phyloP scores from a whole-genome alignment of 2,329 filamentous ascomycete genomes.

The Alternaria ethzedia region DNA sequence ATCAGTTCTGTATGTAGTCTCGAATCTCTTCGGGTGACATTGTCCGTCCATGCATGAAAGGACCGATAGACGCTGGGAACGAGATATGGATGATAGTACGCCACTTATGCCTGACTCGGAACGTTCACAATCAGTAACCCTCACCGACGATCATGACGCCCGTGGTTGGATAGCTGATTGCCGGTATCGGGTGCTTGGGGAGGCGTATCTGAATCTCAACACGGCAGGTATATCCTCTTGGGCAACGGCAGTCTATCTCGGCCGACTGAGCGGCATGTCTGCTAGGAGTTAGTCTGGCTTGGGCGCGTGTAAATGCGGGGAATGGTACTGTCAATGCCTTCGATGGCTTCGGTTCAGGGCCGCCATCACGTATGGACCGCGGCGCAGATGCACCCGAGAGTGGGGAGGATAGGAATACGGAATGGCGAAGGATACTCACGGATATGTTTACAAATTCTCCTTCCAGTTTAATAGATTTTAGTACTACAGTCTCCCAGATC shows the following conservation, averaged over 20 bases:
- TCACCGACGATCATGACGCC: constrained; percentile 8
- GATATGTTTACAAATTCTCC: background rate
- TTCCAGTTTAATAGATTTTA: background rate
- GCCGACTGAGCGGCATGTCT: constrained; percentile 6
- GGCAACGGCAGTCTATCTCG: constrained; percentile 1
- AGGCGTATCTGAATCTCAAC: constrained; percentile 7
- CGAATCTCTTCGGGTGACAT: constrained; percentile 15
- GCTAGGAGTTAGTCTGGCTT: constrained; percentile 4
- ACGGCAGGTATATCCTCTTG: constrained; percentile 6
- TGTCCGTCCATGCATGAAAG: constrained; percentile 10
- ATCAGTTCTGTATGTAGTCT: background rate
- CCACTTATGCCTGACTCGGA: constrained; percentile 20
- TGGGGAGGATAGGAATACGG: constrained; percentile 25
- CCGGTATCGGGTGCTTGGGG: constrained; percentile 18
- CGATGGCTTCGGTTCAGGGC: constrained; percentile 3
- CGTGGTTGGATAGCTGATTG: constrained; percentile 7
- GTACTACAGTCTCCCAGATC: background rate
- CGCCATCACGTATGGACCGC: constrained; percentile 13
- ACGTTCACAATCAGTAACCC: constrained; percentile 13
- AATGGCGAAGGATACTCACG: constrained; percentile 4
- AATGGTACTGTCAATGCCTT: constrained; percentile 2
- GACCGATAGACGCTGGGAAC: background rate
- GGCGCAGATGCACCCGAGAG: constrained; percentile 22
- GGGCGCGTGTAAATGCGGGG: constrained; percentile 8
- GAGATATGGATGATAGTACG: constrained; percentile 20